These are phyloP conservation scores for Avena atlantica DNA, from an alignment of 176 grass and related monocot species.

Conservation along the genomic window DNA sequence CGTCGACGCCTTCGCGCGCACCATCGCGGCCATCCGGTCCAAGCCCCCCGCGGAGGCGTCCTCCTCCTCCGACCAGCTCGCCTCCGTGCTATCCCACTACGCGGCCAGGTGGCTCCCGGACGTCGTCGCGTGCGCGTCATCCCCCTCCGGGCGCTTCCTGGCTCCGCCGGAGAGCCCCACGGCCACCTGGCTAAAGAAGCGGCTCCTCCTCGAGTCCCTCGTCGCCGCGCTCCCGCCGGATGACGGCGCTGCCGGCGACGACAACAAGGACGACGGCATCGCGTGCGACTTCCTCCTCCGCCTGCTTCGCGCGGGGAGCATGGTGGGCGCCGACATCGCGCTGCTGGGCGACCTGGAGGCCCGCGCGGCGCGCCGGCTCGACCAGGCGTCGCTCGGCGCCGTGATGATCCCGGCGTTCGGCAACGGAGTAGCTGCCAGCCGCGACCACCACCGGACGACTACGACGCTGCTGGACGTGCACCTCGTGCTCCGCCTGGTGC, in stretches of 20 bases:
- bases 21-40: conserved; percentile 69
- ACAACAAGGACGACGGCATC: conserved; percentile 32
- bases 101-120: conserved; percentile 89
- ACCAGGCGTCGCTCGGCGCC: conserved; percentile 73
- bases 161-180: conserved; percentile 70
- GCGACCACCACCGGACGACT: neutral
- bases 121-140: conserved; percentile 31
- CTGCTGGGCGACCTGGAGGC: conserved; percentile 71
- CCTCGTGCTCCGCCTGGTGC: conserved; percentile 70
- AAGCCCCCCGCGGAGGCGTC: conserved; percentile 46
- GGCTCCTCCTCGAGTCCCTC: conserved; percentile 80
- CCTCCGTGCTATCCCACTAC: conserved; percentile 83
- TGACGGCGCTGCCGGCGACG: neutral
- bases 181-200: conserved; percentile 74
- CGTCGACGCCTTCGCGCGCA: conserved; percentile 75
- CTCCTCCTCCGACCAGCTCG: conserved; percentile 55
- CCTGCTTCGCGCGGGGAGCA: conserved; percentile 64
- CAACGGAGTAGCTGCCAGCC: neutral
- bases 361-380: conserved; percentile 70
- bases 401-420: conserved; percentile 85
- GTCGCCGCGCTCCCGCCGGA: conserved; percentile 68
- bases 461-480: conserved; percentile 73
- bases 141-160: neutral
- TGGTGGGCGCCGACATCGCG: conserved; percentile 67
- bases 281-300: conserved; percentile 78